phyloP scores from a whole-genome alignment of 2,329 filamentous ascomycete species.

The Talaromyces sp. region DNA sequence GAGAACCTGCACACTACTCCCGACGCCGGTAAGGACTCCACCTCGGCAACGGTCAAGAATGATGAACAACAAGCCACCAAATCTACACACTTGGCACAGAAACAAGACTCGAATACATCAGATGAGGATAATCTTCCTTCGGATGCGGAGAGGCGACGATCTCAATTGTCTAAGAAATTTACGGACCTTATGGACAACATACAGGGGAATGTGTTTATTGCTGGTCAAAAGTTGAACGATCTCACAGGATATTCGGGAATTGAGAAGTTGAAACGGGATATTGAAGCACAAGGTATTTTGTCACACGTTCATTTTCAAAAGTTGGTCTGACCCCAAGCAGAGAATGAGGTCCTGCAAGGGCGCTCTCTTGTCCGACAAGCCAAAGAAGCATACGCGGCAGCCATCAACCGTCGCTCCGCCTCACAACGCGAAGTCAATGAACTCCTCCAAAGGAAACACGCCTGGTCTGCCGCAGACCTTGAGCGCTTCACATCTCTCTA shows the following conservation, averaged over 20 bases:
- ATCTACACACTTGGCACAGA: slow-evolving; percentile 1
- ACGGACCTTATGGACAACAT: slow-evolving; percentile 80
- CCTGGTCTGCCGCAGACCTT: slow-evolving; percentile 80
- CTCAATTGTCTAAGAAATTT: slow-evolving; percentile 59
- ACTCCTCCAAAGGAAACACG: slow-evolving; percentile 87
- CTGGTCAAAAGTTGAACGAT: slow-evolving; percentile 85
- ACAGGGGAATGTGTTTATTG: slow-evolving; percentile 78
- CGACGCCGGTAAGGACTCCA: neutral
- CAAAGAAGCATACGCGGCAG: slow-evolving; percentile 75
- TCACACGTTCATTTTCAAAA: neutral
- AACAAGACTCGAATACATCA: neutral
- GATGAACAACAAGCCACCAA: neutral
- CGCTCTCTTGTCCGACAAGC: slow-evolving; percentile 66
- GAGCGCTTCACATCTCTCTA: slow-evolving; percentile 94
- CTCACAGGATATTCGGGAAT: slow-evolving; percentile 93
- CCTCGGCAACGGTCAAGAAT: neutral
- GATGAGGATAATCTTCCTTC: slow-evolving; percentile 29
- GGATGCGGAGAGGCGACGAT: slow-evolving; percentile 48
- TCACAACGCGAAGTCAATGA: slow-evolving; percentile 96
- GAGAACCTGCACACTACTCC: neutral
- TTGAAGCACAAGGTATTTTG: slow-evolving; percentile 60
- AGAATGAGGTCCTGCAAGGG: slow-evolving; percentile 51
- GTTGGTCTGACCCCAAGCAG: slow-evolving; percentile 32
- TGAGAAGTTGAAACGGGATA: slow-evolving; percentile 76
- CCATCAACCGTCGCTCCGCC: slow-evolving; percentile 75